Evolutionary conservation across 2,329 filamentous ascomycete genomes (phyloP), one percentile per base, ranked within the genome.

Genomic region (Cercospora zeae-maydis): DNA sequence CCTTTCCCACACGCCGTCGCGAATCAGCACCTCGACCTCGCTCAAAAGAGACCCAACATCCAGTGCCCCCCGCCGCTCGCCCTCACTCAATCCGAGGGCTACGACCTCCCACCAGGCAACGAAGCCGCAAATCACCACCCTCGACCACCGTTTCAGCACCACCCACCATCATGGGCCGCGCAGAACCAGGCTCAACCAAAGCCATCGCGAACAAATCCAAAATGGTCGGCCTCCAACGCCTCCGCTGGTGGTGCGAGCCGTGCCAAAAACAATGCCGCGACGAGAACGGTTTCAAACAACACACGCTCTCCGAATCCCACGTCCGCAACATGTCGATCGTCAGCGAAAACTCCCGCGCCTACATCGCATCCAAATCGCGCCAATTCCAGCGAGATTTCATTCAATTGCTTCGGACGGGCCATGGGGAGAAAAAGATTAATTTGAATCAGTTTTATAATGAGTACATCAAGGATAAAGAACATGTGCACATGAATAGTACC

Each of bases 381-480:
- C 86, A 96, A 69, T 99, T 99, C 75, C 79, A 89, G 66, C 84
- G 84, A 63, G 91, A 96, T 73, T 96, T 96, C 71, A 67, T 96
- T 1, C 81, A 86, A 62, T 81, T 95, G 1, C 81, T 99, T 6
- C 84, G 86, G 62, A 96, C 93, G 0, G 86, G 88, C 0, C 95
- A 99, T 72, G 92, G 92, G 66, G 92, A 96, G 77, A 99, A 99
- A 77, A 85, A 87, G 71, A 87, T 98, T 1, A 85, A 93, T 34
- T 86, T 93, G 57, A 99, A 99, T 73, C 88, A 91, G 65, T 98
- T 98, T 76, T 99, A 99, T 78, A 92, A 98, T 75, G 88, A 93
- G 73, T 95, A 96, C 72, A 97, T 98, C 69, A 83, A 86, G 14
- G 89, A 93, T 69, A 92, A 93, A 76, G 84, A 92, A 72, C 93